Percentiles rank a stretch among this genome's conserved stretches.
phyloP scores from a whole-genome alignment of 78 protist species.

The Monocercomonoides exilis region DNA sequence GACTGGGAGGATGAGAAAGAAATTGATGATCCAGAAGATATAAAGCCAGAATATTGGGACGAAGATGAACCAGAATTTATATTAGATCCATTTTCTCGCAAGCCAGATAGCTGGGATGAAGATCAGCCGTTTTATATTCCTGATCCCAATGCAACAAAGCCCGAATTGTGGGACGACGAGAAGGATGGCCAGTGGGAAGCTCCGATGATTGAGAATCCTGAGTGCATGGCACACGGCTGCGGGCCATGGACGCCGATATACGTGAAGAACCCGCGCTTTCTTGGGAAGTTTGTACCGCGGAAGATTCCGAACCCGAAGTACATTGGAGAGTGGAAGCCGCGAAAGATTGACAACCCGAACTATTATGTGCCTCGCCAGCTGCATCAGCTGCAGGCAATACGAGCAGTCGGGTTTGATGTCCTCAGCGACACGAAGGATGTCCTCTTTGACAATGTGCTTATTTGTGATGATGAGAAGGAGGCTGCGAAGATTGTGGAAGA shows the following conservation, averaged over 20 bases:
- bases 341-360: not conserved
- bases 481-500: too few relatives aligned
- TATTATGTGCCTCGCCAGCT: too few relatives aligned
- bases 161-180: constrained; percentile 48
- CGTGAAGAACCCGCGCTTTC: not conserved
- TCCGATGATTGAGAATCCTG: constrained; percentile 32
- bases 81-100: not conserved
- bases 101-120: constrained; percentile 1
- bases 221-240: constrained; percentile 10
- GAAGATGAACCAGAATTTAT: not conserved
- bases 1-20: not conserved
- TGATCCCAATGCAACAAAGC: constrained; percentile 24
- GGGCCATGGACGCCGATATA: not conserved
- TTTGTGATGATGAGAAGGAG: too few relatives aligned
- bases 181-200: constrained; percentile 46
- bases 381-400: too few relatives aligned
- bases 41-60: not conserved
- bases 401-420: too few relatives aligned
- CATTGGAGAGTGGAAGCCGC: not conserved
- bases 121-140: constrained; percentile 3
- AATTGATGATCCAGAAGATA: not conserved
- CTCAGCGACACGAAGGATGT: too few relatives aligned
- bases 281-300: not conserved
- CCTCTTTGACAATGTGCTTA: too few relatives aligned
- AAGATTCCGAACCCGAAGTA: not conserved